Conservation (phyloP, 1,139 yeast species). For the Magnusiomyces clavatus region DNA sequence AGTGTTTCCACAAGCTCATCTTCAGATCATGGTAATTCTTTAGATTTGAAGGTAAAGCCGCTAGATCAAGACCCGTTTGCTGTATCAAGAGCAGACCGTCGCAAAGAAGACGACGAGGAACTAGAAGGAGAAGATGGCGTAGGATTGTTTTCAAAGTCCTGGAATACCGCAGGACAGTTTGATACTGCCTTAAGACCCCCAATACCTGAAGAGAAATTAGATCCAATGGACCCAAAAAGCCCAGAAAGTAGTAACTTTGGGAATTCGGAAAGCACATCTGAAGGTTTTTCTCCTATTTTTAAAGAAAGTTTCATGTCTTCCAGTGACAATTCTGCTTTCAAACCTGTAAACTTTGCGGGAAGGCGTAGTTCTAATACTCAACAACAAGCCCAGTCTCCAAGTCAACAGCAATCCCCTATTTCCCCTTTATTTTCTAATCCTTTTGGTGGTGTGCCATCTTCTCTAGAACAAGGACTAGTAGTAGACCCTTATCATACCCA, state of each 20-base stretch:
- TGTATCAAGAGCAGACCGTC: not conserved
- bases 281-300: not conserved
- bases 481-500: too few species aligned
- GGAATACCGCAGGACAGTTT: constrained; percentile 15
- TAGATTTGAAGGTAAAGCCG: constrained; percentile 6
- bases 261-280: not conserved
- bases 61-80: constrained; percentile 10
- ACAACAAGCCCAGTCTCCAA: not conserved
- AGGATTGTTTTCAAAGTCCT: constrained; percentile 16
- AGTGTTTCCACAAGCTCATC: constrained; percentile 5
- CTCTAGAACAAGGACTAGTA: not conserved
- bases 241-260: not conserved
- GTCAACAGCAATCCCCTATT: not conserved
- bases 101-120: constrained; percentile 2
- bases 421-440: not conserved
- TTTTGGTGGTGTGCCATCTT: not conserved
- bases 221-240: constrained; percentile 5
- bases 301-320: not conserved
- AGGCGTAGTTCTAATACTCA: constrained; percentile 1
- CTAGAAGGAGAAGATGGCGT: constrained; percentile 6
- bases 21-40: constrained; percentile 6
- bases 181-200: constrained; percentile 12
- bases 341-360: not conserved
- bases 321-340: not conserved
- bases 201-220: constrained; percentile 7